These are phyloP conservation scores for Tilletia indica DNA, from an alignment of 1,284 basidiomycete genomes.

Conservation along the genomic window DNA sequence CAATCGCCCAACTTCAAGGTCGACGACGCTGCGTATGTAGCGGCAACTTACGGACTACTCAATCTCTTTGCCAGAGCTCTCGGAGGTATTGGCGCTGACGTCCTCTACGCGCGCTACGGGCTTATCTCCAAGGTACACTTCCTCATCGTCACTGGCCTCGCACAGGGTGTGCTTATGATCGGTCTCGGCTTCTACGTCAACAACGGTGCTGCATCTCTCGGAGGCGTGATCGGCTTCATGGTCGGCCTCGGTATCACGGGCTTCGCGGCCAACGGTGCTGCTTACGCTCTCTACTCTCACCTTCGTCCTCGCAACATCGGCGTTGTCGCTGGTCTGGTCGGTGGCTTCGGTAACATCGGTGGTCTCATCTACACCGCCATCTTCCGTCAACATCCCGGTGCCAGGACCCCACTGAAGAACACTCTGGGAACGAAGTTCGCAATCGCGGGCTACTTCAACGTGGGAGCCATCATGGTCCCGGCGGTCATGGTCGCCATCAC, in stretches of 20 bases:
- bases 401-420: constrained; percentile 18
- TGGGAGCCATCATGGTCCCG: constrained; percentile 29
- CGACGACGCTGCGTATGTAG: constrained; percentile 61
- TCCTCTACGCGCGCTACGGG: constrained; percentile 61
- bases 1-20: constrained; percentile 58
- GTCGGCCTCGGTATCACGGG: constrained; percentile 42
- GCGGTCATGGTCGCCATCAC: background rate
- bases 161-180: constrained; percentile 62
- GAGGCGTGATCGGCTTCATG: constrained; percentile 45
- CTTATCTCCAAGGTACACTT: constrained; percentile 63
- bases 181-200: constrained; percentile 62
- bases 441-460: constrained; percentile 46
- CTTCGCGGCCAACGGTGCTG: constrained; percentile 46
- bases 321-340: constrained; percentile 30
- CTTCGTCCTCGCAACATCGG: constrained; percentile 42
- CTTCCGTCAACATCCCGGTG: constrained; percentile 39
- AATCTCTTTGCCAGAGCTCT: constrained; percentile 64
- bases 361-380: constrained; percentile 42
- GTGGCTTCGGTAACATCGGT: constrained; percentile 46
- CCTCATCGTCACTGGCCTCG: constrained; percentile 59
- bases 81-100: constrained; percentile 63
- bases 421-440: constrained; percentile 48
- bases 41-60: constrained; percentile 61
- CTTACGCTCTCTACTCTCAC: constrained; percentile 43
- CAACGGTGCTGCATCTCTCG: constrained; percentile 32